A percentile compares a stretch with the other conserved stretches of the same genome.
Evolutionary conservation across 225 moss, liverwort and hornwort species (phyloP).

Genomic region (Anthoceros angustus): DNA sequence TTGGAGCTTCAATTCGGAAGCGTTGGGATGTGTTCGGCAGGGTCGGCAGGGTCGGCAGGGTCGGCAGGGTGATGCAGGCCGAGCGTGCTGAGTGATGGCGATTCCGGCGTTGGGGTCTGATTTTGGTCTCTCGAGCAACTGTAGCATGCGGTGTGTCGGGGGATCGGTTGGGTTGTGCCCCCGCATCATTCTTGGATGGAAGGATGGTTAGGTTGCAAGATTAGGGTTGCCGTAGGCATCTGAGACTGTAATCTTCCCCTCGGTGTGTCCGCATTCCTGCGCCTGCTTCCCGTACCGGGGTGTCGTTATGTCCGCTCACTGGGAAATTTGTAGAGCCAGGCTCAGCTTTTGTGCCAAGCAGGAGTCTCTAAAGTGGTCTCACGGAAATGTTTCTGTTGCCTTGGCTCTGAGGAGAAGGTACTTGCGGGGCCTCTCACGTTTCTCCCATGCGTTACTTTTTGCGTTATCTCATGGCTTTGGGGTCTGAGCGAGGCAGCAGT

Average conservation of each 20-base stretch:
- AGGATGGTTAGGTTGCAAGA: not conserved
- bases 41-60: no score
- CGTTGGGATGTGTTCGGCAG: no score
- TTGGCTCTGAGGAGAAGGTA: not conserved
- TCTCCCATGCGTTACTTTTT: not conserved
- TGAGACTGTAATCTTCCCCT: not conserved
- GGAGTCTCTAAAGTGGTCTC: not conserved
- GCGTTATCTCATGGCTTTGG: not conserved
- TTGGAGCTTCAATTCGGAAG: no score
- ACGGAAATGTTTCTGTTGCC: not conserved
- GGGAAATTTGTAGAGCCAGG: not conserved
- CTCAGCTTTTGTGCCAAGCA: not conserved
- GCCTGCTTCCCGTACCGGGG: not conserved
- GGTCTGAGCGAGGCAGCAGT: no score
- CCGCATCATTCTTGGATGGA: no score
- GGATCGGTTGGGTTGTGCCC: no score
- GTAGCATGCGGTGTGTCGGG: no score
- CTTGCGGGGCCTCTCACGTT: not conserved
- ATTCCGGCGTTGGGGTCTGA: no score
- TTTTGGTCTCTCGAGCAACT: no score
- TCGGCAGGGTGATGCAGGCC: no score
- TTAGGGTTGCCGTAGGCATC: not conserved
- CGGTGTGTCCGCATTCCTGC: not conserved
- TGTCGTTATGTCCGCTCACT: constrained; percentile 3
- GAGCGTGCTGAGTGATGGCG: no score